phyloP scores from a whole-genome alignment of 306 rosid species.

The Coriaria nepalensis region DNA sequence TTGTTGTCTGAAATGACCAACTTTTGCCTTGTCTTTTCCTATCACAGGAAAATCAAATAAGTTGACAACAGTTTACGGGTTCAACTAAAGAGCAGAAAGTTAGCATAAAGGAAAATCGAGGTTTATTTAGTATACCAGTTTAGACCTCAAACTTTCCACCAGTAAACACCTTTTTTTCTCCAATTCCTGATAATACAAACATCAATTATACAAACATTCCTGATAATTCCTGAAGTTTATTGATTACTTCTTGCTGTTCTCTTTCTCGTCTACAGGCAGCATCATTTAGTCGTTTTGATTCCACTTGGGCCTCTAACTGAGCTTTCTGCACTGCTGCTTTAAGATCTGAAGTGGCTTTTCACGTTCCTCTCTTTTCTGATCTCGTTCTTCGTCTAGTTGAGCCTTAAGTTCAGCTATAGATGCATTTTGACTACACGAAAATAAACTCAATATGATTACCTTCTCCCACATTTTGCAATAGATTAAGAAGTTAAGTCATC shows the following conservation, averaged over 20 bases:
- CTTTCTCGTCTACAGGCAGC: constrained; percentile 52
- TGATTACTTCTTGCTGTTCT: constrained; percentile 64
- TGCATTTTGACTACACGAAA: constrained; percentile 59
- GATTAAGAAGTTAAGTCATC: background rate
- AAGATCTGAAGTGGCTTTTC: constrained; percentile 75
- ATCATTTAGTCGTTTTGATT: constrained; percentile 51
- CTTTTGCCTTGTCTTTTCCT: constrained; percentile 85
- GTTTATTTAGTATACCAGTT: constrained; percentile 47
- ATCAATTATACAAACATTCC: constrained; percentile 7
- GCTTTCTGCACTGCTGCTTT: constrained; percentile 72
- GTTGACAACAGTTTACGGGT: constrained; percentile 6
- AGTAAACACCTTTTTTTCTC: constrained; percentile 59
- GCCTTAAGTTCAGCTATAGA: constrained; percentile 62
- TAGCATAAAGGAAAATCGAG: background rate
- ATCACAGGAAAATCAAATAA: constrained; percentile 24
- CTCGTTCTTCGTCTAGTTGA: constrained; percentile 64
- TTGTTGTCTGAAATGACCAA: constrained; percentile 67
- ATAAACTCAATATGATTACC: constrained; percentile 6
- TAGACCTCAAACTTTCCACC: constrained; percentile 72
- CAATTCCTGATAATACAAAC: constrained; percentile 46
- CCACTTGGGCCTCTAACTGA: constrained; percentile 78
- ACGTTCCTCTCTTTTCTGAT: constrained; percentile 71
- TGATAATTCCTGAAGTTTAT: too few relatives aligned
- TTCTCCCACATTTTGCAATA: constrained; percentile 1
- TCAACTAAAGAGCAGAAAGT: constrained; percentile 7